Evolutionary conservation across 2,329 filamentous ascomycete genomes (phyloP), one percentile per base, ranked within the genome.

Genomic region (Colletotrichum tropicicola): DNA sequence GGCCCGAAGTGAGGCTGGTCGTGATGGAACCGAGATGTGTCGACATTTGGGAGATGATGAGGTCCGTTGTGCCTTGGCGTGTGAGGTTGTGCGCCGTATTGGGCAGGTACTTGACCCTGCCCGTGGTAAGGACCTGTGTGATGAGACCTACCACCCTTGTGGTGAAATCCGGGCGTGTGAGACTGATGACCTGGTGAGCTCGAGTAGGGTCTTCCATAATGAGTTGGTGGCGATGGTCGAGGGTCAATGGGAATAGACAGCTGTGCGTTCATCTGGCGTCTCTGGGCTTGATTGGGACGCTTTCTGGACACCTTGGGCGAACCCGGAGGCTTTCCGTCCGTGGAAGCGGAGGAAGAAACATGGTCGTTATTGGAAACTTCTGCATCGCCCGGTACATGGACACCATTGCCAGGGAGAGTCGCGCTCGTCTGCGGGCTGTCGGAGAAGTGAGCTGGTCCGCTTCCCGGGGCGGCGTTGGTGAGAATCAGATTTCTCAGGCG

Each of bases 261-360:
- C 68, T 89, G 84, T 5, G 87, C 81, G 59, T 82, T 88, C 85
- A 89, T 87, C 70, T 89, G 86, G 21, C 88, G 83, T 51, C 88
- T 81, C 69, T 90, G 86, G 2, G 88, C 87, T 71, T 91, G 88
- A 65, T 91, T 91, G 3, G 80, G 83, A 21, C 87, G 85, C 69
- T 83, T 88, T 69, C 79, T 78, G 53, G 69, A 65, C n/a, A 72
- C 59, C 56, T 76, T 80, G 68, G 70, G 71, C 5, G 68, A 55
- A n/a, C 41, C 37, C 10, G 59, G 62, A 7, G 62, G 41, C 35
- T 83, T 88, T 68, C 79, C 78, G 53, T 69, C 67, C 13, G 71
- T 52, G 48, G 75, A 79, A 68, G 68, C 69, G 6, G 68, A 43
- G 15, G 37, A 19, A 13, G 30, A 48, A 17, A 55, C 23, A 15